Evolutionary conservation across 306 rosid genomes (phyloP).

Genomic region (Macrotyloma uniflorum): DNA sequence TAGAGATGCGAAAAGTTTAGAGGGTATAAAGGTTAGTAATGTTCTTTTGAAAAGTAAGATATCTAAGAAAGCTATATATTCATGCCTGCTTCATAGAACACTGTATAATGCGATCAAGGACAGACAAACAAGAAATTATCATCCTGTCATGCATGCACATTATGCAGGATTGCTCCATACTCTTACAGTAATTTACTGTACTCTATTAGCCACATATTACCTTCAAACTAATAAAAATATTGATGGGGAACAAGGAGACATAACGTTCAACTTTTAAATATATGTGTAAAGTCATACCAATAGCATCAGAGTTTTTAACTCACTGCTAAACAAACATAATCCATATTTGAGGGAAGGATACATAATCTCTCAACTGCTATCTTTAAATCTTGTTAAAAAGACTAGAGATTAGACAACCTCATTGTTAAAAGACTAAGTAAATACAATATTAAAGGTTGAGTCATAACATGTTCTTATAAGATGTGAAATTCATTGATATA

Average conservation of each 20-base stretch:
- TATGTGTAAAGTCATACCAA: not conserved
- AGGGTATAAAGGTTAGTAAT: constrained; percentile 28
- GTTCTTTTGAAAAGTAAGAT: constrained; percentile 41
- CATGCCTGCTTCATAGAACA: constrained; percentile 23
- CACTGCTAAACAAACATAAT: too few relatives aligned
- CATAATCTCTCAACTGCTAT: too few relatives aligned
- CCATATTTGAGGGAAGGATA: too few relatives aligned
- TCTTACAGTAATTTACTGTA: constrained; percentile 18
- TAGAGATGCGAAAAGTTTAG: constrained; percentile 27
- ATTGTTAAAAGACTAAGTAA: too few relatives aligned
- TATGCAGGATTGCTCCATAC: not conserved
- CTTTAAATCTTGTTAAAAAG: too few relatives aligned
- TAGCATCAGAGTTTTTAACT: not conserved
- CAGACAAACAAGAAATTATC: constrained; percentile 41
- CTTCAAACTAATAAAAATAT: not conserved
- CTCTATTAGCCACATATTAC: not conserved
- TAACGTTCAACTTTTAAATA: not conserved
- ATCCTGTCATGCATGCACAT: constrained; percentile 48
- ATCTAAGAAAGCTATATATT: constrained; percentile 33
- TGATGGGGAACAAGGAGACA: not conserved
- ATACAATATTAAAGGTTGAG: too few relatives aligned
- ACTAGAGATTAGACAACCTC: too few relatives aligned
- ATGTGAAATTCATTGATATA: too few relatives aligned
- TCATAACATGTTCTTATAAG: too few relatives aligned
- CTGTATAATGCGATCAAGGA: constrained; percentile 32